Base-by-base conservation (phyloP, 352 stramenopile genomes). In the Thraustotheca clavata region DNA sequence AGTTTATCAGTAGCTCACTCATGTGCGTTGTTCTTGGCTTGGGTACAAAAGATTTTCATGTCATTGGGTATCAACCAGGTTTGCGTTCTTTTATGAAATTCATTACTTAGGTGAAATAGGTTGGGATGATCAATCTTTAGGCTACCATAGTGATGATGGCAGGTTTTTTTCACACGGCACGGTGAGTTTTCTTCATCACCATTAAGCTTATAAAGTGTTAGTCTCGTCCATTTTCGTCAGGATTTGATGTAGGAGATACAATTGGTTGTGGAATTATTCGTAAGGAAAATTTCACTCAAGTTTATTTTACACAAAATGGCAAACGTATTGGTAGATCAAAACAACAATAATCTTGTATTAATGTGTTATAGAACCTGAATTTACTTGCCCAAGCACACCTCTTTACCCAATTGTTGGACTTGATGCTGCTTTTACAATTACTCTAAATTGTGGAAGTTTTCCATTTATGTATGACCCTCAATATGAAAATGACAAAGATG, bases 361-460 rank as follows among this genome's bases (percentile, higher is more conserved):
- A 6, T 3, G 43, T 2, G 11, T 9, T 29, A 27, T 31, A 67
- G 77, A 83, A 22, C 32, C 50, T 20, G 72, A 69, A 31, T 57
- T 88, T 9, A 69, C 77, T 29, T 85, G 76, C 40, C 20, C 52
- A 7, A 69, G 86, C 36, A 70, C 67, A 14, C 75, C 69, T 8
- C 81, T 80, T 74, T 96, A 87, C 35, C 87, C 87, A 0, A 80
- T 89, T 2, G 77, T 96, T 2, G 87, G 87, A 3, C 50, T 96
- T 27, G 87, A 96, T 60, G 90, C 82, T 2, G 73, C 79, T 32
- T 81, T 91, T 31, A 74, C 77, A 22, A 73, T 95, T 14, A 73
- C 81, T 24, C 74, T 95, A 12, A 96, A 96, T 69, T 93, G 90
- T 69, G 86, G 86, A 0, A 78, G 87, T 62, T 73, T 83, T 32